Evolutionary conservation across 2,329 filamentous ascomycete species (phyloP).

Genomic region (Pseudogymnoascus sp.): DNA sequence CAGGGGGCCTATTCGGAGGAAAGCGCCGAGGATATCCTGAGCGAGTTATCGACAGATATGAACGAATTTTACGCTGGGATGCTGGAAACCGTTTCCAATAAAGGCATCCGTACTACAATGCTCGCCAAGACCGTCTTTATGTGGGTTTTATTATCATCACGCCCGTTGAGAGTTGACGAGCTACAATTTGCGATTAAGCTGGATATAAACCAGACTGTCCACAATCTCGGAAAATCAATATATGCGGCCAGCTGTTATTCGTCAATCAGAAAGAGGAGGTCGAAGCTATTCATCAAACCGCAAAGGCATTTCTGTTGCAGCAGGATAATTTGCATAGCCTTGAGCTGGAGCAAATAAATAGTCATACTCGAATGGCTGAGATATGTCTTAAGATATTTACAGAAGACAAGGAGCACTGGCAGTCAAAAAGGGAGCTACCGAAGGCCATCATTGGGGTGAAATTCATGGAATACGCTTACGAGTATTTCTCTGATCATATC

Average conservation of each 20-base stretch:
- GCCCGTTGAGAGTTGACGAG: conserved; percentile 21
- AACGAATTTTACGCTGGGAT: conserved; percentile 13
- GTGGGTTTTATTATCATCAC: conserved; percentile 22
- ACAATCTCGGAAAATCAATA: conserved; percentile 20
- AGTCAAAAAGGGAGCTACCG: background rate
- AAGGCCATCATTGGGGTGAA: background rate
- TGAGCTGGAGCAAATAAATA: conserved; percentile 15
- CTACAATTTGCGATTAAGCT: conserved; percentile 24
- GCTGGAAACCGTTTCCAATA: conserved; percentile 10
- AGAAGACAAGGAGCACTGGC: conserved; percentile 13
- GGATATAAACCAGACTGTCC: conserved; percentile 21
- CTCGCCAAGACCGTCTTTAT: conserved; percentile 23
- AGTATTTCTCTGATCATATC: conserved; percentile 12
- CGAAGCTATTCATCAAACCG: conserved; percentile 25
- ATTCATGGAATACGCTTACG: conserved; percentile 8
- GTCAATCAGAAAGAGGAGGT: conserved; percentile 19
- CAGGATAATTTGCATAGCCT: conserved; percentile 20
- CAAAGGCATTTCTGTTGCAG: conserved; percentile 23
- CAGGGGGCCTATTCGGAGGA: conserved; percentile 20
- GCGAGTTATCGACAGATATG: conserved; percentile 29
- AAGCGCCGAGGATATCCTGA: conserved; percentile 24
- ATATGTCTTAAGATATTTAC: conserved; percentile 20
- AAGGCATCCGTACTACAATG: conserved; percentile 17
- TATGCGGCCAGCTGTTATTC: conserved; percentile 27
- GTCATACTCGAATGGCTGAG: conserved; percentile 22